Base-by-base conservation (phyloP, 305 asterid species). In the Nicotiana rustica region DNA sequence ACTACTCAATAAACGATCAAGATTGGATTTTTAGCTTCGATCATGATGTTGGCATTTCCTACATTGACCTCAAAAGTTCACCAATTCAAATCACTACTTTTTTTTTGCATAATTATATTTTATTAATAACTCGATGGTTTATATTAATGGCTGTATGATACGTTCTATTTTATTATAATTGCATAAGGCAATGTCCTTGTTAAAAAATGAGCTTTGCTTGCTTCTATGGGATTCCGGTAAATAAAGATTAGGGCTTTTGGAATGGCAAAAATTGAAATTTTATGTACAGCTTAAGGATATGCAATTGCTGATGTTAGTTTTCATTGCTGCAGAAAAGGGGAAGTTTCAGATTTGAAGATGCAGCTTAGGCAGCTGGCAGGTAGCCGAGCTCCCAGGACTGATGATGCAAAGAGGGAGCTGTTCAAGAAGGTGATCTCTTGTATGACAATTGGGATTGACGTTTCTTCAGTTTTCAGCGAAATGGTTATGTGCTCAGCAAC, bases 401-500 rank as follows among this genome's bases (percentile, higher is more conserved):
- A 95, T 83, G 99, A 95, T 87, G 86, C 97, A 25, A 97, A 95
- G 86, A 84, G 99, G 84, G 99, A 97, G 17, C 92, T 93, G 78
- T 97, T 92, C 89, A 95, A 97, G 92, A 97, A 97, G 92, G 99
- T 97, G 64, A 93, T 95, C 68, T 97, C 99, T 6, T 95, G 96
- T 91, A 97, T 97, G 99, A 97, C 99, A 12, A 93, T 97, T 77
- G 98, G 98, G 82, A 92, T 97, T 52, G 99, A 97, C 10, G 99
- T 97, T 52, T 97, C 99, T 41, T 93, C 99, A 4, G 97, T 95
- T 80, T 97, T 97, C 70, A 95, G 99, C 81, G 99, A 97, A 88
- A 95, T 95, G 99, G 99, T 97, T 87, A 97, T 97, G 99, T 97
- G 99, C 89, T 95, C 99, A 25, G 98, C 98, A 4, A 97, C 99